A percentile compares a stretch with the other conserved stretches of the same genome.
Conservation (phyloP, 2,329 filamentous ascomycete genomes). For the Colletotrichum sp. region DNA sequence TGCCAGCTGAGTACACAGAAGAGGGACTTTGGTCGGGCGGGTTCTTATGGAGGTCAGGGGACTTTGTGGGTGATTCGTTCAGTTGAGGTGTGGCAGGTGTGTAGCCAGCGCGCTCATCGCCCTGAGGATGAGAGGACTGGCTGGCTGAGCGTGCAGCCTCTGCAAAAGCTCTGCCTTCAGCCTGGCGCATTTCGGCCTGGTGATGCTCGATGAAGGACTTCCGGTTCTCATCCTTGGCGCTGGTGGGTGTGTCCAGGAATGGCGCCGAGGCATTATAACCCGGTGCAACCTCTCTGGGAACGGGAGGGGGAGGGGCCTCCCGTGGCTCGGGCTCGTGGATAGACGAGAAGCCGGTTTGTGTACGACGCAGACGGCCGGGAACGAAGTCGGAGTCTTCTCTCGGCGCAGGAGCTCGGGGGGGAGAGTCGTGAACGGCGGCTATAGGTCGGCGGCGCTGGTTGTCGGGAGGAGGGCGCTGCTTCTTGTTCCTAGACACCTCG, state of each 20-base stretch:
- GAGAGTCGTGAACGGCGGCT: constrained; percentile 31
- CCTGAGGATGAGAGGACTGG: constrained; percentile 31
- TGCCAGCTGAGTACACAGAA: constrained; percentile 26
- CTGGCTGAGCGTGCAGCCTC: constrained; percentile 47
- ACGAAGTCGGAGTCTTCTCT: constrained; percentile 48
- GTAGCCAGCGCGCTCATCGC: constrained; percentile 24
- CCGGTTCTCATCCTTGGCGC: constrained; percentile 54
- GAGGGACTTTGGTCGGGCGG: constrained; percentile 47
- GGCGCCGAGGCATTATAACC: constrained; percentile 39
- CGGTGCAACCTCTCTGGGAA: constrained; percentile 31
- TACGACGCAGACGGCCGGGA: constrained; percentile 59
- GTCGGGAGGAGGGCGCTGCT: constrained; percentile 34
- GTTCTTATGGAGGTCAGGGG: constrained; percentile 22
- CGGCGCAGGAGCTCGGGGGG: constrained; percentile 25
- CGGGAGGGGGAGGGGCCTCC: constrained; percentile 8
- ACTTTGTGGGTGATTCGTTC: constrained; percentile 23
- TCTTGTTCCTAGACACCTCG: constrained; percentile 70
- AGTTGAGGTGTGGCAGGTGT: constrained; percentile 32
- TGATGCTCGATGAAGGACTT: constrained; percentile 64
- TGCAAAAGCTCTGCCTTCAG: constrained; percentile 64
- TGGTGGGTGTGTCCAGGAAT: constrained; percentile 44
- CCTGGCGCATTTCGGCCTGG: constrained; percentile 64
- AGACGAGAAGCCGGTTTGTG: constrained; percentile 60
- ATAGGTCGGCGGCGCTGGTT: constrained; percentile 26
- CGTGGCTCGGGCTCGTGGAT: constrained; percentile 25